Base-by-base conservation (phyloP, 1,139 yeast genomes). In the Torulaspora pretoriensis region DNA sequence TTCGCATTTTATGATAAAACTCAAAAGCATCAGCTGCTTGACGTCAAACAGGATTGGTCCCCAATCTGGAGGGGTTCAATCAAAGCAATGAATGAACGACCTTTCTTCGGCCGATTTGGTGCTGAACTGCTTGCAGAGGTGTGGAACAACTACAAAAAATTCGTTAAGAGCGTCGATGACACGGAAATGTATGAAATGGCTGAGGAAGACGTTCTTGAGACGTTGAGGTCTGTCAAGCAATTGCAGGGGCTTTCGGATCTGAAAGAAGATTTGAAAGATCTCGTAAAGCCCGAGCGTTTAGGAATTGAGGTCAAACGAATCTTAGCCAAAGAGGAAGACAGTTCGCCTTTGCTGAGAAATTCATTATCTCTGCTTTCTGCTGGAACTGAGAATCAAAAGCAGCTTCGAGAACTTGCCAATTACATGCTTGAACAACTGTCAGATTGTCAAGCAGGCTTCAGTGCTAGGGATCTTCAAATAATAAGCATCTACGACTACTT, bases 401-500 rank as follows among this genome's bases (percentile, higher is more conserved):
- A 50, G 14, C 30, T 55, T 13, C 36, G 24, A 13, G 13, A 29
- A 2, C 30, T 55, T 14, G 32, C 42, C 6, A 37, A 33, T 6
- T 43, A 41, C 32, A 26, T 42, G 27, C 42, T 41, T 10, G 35
- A 38, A 1, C 38, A 39, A 9, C 24, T 54, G 8, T 37, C 48
- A 7, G 65, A 61, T 31, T 66, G 64, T 32, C 50, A 52, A 29
- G 55, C 57, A 3, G 55, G 55, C 1, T 37, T 43, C 9, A 38
- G 53, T 22, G 42, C 40, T 0, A 61, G 60, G 1, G 53, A 49
- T 4, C 50, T 57, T 1, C 54, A 67, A 0, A 36, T 48, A n/a
- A 59, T 69, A 19, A 29, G 38, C 3, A 50, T 69, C 4, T 58
- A 61, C 30, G 54, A 58, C 12, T 47, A 49, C 12, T 57, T 64